Evolutionary conservation across 805 yeast species (phyloP).

Genomic region (Metschnikowia shivogae): DNA sequence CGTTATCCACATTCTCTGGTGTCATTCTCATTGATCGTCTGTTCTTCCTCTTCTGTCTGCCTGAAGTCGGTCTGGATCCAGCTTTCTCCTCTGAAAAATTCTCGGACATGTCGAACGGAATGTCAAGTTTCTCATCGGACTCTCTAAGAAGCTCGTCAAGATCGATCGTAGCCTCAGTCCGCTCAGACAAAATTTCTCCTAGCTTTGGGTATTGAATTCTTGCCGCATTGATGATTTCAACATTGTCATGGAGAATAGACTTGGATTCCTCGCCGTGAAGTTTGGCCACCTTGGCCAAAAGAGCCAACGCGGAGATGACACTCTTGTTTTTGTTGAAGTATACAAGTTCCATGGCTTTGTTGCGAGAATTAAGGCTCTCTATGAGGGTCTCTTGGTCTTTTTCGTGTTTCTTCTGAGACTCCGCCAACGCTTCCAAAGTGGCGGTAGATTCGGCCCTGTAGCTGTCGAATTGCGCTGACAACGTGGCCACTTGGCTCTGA

Average conservation of each 20-base stretch:
- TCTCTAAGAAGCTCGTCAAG: conserved; percentile 33
- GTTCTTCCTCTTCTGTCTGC: conserved; percentile 5
- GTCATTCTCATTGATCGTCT: not conserved
- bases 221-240: conserved; percentile 39
- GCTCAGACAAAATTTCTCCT: conserved; percentile 25
- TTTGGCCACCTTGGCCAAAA: conserved; percentile 42
- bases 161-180: conserved; percentile 28
- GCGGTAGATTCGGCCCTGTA: conserved; percentile 36
- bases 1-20: not conserved
- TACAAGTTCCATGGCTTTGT: conserved; percentile 46
- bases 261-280: conserved; percentile 48
- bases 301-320: conserved; percentile 39
- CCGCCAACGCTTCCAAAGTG: conserved; percentile 32
- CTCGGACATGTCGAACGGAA: conserved; percentile 4
- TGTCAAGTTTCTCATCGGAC: conserved; percentile 27
- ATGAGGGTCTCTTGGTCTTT: conserved; percentile 47
- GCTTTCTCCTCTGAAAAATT: conserved; percentile 1
- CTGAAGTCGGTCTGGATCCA: conserved; percentile 5
- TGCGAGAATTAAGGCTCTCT: conserved; percentile 44
- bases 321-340: conserved; percentile 45
- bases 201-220: conserved; percentile 36
- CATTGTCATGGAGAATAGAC: conserved; percentile 42
- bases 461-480: conserved; percentile 34
- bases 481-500: conserved; percentile 36
- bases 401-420: conserved; percentile 41